phyloP scores from a whole-genome alignment of 352 stramenopile genomes.

The Phytophthora uliginosa region DNA sequence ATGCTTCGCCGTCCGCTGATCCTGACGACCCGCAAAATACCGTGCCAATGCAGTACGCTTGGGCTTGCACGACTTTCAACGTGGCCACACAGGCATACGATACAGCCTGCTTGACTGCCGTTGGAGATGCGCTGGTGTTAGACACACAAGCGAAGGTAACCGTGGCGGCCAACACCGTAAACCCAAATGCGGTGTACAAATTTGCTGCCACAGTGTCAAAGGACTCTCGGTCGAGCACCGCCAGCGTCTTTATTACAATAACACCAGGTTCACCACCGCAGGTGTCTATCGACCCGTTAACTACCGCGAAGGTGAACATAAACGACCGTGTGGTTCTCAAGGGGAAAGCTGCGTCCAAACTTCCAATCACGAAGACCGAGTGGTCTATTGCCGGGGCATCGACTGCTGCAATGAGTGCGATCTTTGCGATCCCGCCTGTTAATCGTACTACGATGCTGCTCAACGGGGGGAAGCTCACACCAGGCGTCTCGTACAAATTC shows the following conservation, averaged over 20 bases:
- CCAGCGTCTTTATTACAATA: slow-evolving; percentile 56
- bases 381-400: slow-evolving; percentile 58
- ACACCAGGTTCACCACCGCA: slow-evolving; percentile 58
- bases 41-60: slow-evolving; percentile 51
- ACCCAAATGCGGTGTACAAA: slow-evolving; percentile 63
- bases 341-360: slow-evolving; percentile 53
- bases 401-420: slow-evolving; percentile 28
- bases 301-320: slow-evolving; percentile 56
- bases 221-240: slow-evolving; percentile 41
- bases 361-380: slow-evolving; percentile 49
- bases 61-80: slow-evolving; percentile 49
- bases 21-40: slow-evolving; percentile 52
- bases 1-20: slow-evolving; percentile 63
- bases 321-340: slow-evolving; percentile 71
- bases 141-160: slow-evolving; percentile 40
- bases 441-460: slow-evolving; percentile 62
- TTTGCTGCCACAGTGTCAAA: slow-evolving; percentile 58
- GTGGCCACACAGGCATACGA: slow-evolving; percentile 40
- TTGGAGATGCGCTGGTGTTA: slow-evolving; percentile 30
- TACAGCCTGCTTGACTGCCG: slow-evolving; percentile 39
- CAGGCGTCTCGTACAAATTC: slow-evolving; percentile 60
- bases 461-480: slow-evolving; percentile 49
- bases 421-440: slow-evolving; percentile 56
- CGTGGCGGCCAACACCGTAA: slow-evolving; percentile 52
- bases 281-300: slow-evolving; percentile 63